Evolutionary conservation across 345 rosid genomes (phyloP).

Genomic region (Linum tenue): DNA sequence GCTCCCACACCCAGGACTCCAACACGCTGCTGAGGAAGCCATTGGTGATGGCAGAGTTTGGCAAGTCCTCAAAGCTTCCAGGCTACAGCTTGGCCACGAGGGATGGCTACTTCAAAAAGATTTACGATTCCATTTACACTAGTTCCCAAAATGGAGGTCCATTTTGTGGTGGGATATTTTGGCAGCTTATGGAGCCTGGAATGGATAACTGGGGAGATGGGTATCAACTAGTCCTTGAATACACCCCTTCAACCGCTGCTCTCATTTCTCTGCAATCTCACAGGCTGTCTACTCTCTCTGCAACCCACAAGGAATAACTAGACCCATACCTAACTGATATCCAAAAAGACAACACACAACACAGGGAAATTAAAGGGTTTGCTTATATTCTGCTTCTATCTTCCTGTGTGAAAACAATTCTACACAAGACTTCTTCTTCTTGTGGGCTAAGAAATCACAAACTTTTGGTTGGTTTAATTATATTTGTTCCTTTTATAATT

Average conservation of each 20-base stretch:
- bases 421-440: no score
- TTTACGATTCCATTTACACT: constrained; percentile 36
- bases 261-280: no score
- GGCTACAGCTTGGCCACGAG: constrained; percentile 43
- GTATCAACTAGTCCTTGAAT: constrained; percentile 44
- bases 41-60: constrained; percentile 50
- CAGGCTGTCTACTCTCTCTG: no score
- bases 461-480: no score
- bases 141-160: constrained; percentile 40
- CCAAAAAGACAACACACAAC: no score
- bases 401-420: no score
- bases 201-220: constrained; percentile 46
- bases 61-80: constrained; percentile 36
- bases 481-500: no score
- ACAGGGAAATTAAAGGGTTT: no score
- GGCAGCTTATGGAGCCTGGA: constrained; percentile 52
- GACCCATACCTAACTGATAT: no score
- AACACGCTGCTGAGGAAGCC: constrained; percentile 40
- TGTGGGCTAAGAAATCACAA: no score
- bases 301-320: no score
- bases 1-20: constrained; percentile 40
- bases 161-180: constrained; percentile 53
- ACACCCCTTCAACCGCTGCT: constrained; percentile 48
- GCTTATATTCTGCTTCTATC: no score
- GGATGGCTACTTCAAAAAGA: constrained; percentile 33